Evolutionary conservation across 108 stramenopile genomes (phyloP).

Genomic region (Nannochloropsis gaditana): DNA sequence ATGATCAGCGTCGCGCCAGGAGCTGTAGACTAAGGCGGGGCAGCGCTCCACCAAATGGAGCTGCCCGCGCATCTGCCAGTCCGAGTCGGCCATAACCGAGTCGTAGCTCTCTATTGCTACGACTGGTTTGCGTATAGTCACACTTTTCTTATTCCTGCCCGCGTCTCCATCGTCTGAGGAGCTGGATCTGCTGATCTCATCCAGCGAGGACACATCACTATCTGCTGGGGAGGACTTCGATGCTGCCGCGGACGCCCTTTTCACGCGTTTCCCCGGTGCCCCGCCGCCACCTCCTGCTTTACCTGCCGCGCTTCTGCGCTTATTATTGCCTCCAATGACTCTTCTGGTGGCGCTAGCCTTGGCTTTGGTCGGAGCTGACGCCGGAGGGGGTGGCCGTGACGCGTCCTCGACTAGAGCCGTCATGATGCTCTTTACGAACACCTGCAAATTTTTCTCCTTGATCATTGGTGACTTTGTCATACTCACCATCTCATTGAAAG

Average conservation of each 20-base stretch:
- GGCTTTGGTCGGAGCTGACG: neutral
- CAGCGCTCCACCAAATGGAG: conserved; percentile 17
- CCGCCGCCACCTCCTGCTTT: neutral
- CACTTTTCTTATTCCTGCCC: neutral
- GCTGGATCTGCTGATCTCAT: neutral
- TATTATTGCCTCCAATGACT: neutral
- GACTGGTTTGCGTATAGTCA: neutral
- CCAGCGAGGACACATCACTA: neutral
- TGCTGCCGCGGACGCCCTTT: neutral
- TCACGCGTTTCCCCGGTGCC: neutral
- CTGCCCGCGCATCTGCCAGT: neutral
- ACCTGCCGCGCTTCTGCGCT: neutral
- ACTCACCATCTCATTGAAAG: conserved; percentile 10
- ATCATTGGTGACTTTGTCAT: conserved; percentile 7
- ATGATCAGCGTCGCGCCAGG: neutral
- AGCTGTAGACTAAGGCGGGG: conserved; percentile 5
- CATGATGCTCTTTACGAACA: conserved; percentile 7
- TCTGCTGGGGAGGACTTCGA: conserved; percentile 6
- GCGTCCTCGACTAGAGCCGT: neutral
- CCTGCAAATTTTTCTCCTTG: neutral
- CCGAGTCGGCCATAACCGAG: neutral
- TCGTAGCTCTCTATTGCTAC: conserved; percentile 2
- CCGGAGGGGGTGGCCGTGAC: neutral
- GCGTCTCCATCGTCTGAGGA: neutral
- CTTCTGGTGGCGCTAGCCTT: neutral